These are phyloP conservation scores for Cutaneotrichosporon sp. DNA, from an alignment of 1,284 basidiomycete genomes.

Conservation along the genomic window DNA sequence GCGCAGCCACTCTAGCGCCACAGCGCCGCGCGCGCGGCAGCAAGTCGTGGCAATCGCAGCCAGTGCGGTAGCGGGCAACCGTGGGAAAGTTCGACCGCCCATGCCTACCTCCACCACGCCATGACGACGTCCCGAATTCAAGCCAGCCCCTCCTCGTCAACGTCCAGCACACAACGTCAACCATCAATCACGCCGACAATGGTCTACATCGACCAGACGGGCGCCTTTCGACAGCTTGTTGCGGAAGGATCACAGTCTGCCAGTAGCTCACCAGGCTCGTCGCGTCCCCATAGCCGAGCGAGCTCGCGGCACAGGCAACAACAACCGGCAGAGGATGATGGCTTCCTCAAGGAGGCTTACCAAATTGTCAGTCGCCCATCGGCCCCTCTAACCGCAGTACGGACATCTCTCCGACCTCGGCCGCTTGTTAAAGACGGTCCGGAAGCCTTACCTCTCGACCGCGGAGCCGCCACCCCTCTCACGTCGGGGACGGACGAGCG, in stretches of 20 bases:
- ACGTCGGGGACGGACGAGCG: conserved; percentile 20
- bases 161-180: neutral
- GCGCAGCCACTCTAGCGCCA: too few species aligned
- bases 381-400: conserved; percentile 30
- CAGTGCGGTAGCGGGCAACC: neutral
- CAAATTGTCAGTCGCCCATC: conserved; percentile 41
- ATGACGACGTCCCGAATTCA: neutral
- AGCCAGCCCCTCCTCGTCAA: neutral
- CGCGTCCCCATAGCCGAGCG: conserved; percentile 25
- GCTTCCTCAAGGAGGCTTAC: conserved; percentile 53
- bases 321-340: conserved; percentile 23
- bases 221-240: conserved; percentile 25
- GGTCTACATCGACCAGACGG: conserved; percentile 33
- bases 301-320: neutral
- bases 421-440: conserved; percentile 41
- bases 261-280: conserved; percentile 5
- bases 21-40: too few species aligned
- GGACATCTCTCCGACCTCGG: conserved; percentile 43
- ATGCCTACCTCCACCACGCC: neutral
- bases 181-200: conserved; percentile 9
- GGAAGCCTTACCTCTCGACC: conserved; percentile 51
- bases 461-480: conserved; percentile 37
- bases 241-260: conserved; percentile 19
- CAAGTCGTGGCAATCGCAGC: too few species aligned
- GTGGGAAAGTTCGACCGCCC: neutral